Evolutionary conservation across 768 basidiomycete species (phyloP).

Genomic region (Boletales sp.): DNA sequence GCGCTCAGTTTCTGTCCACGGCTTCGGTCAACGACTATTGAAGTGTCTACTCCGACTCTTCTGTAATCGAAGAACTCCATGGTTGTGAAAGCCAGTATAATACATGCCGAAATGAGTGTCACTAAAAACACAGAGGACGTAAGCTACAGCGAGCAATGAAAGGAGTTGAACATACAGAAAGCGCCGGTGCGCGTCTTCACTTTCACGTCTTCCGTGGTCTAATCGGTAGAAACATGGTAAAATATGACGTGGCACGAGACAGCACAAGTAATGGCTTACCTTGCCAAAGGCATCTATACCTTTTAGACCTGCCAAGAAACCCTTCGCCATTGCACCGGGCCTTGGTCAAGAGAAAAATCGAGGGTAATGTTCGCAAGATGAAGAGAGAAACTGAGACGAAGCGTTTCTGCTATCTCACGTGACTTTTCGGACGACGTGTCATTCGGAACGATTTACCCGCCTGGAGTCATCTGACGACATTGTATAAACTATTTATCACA

Average conservation of each 20-base stretch:
- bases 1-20: conserved; percentile 94
- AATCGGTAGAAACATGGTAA: conserved; percentile 8
- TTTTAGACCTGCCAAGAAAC: conserved; percentile 72
- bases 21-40: conserved; percentile 91
- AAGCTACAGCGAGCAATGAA: conserved; percentile 3
- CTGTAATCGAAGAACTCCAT: conserved; percentile 98
- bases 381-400: neutral
- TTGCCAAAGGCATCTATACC: conserved; percentile 99
- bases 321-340: conserved; percentile 63
- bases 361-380: neutral
- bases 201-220: conserved; percentile 99
- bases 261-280: conserved; percentile 43
- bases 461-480: too few species aligned
- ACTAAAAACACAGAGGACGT: conserved; percentile 45
- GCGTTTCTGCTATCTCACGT: conserved; percentile 16
- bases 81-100: conserved; percentile 87
- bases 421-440: conserved; percentile 26
- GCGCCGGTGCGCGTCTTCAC: conserved; percentile 96
- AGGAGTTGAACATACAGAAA: conserved; percentile 55
- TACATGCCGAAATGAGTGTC: conserved; percentile 85
- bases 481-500: conserved; percentile 10
- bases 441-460: too few species aligned
- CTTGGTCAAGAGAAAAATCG: conserved; percentile 16
- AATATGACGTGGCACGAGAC: conserved; percentile 4
- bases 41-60: conserved; percentile 80